Base-by-base conservation (phyloP, 1,284 basidiomycete species). In the Nidula niveotomentosa region DNA sequence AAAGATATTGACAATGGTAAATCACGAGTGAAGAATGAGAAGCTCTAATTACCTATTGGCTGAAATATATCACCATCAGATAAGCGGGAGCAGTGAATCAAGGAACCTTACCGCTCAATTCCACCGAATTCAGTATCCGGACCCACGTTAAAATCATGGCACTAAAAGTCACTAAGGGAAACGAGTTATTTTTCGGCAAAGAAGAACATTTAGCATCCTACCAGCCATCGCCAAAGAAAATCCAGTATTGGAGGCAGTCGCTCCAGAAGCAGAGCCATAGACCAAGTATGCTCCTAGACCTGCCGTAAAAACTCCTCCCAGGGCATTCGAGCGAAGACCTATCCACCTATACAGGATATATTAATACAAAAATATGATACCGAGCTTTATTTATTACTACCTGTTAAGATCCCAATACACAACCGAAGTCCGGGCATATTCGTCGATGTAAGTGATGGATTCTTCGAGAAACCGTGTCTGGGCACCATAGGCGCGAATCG, bases 171-270 rank as follows among this genome's bases (percentile, higher is more conserved):
- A 54, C 53, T 51, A 51, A 18, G 47, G 37, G 23, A 8, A 17
- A 49, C 18, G 17, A 52, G 18, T 36, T 6, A 77, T 77, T 71
- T 53, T 83, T 85, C 44, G 64, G 68, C 75, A 52, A 81, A 65
- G 36, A 81, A 79, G 69, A 76, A 64, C 3, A 68, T 61, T 61
- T 55, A 77, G 80, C 62, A 84, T 84, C 1, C 69, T 70, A 49
- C 80, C 78, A 30, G 78, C 77, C 72, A 83, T 82, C 54, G 74
- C 76, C 18, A 86, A 69, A 15, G 83, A 75, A 59, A 86, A 79
- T 13, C 85, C 79, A 1, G 82, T 82, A 49, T 81, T 78, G 9
- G 60, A 53, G 8, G 76, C 76, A 36, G 78, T 71, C 13, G 76
- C 63, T n/a, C 72, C 56, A 13, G 70, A 69, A n/a, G 79, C 64